Base-by-base conservation (phyloP, 2,329 filamentous ascomycete species). In the Zymoseptoria tritici region DNA sequence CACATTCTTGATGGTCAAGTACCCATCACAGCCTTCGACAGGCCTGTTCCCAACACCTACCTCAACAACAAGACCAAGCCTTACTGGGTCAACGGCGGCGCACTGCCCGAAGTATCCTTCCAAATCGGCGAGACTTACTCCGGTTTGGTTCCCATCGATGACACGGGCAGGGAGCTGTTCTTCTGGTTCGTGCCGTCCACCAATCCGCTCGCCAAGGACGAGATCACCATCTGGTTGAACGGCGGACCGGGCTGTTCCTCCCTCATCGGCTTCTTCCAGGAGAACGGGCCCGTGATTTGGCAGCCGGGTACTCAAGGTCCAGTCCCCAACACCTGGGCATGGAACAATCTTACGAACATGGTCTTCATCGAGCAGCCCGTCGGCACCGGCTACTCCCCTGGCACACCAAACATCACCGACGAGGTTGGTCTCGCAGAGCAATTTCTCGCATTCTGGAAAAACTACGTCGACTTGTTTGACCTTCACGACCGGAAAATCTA, bases 281-380 rank as follows among this genome's bases (percentile, higher is more conserved):
- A 66, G 49, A 51, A 51, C 54, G 54, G 54, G 3, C 54, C 64
- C 68, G 68, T 79, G 55, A 69, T 74, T 1, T 80, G 78, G 78
- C 74, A 78, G 60, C 75, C 75, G 65, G 72, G 72, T 46, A 74
- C 72, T 5, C 62, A 71, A 67, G 59, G 67, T 16, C 73, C 77
- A 1, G 73, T 78, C 0, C 71, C 74, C 59, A 79, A 79, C 60
- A 73, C 75, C 0, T 79, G 72, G 70, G 72, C 73, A 31, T 79
- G 76, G 76, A 70, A 83, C 61, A 87, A 87, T 55, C 74, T 93
- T 42, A 89, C 88, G 57, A 91, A 92, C 72, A 83, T 92, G 68
- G 77, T 94, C 53, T 94, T 85, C 83, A 80, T 82, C 11, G 80
- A 79, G 55, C 79, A 82, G 60, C 80, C 80, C 4, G 74, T 81